phyloP scores from a whole-genome alignment of 495 filamentous ascomycete species.

The Friedmanniomyces endolithicus region DNA sequence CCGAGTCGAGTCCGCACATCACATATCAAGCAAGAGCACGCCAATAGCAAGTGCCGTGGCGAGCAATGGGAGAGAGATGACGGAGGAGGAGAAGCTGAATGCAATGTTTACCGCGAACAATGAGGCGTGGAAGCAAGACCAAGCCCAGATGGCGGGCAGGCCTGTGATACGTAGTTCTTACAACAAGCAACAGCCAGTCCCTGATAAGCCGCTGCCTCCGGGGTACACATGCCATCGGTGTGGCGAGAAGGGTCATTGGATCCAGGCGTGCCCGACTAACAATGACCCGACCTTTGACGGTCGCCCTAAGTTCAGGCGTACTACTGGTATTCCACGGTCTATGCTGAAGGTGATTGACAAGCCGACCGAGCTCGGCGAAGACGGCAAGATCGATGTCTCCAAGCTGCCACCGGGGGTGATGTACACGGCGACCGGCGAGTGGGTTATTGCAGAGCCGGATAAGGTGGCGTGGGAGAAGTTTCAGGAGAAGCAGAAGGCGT shows the following conservation, averaged over 20 bases:
- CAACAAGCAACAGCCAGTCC: constrained; percentile 56
- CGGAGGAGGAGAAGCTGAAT: constrained; percentile 40
- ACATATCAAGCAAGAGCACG: constrained; percentile 25
- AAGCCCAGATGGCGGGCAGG: constrained; percentile 33
- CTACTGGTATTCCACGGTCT: constrained; percentile 87
- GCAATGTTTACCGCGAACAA: constrained; percentile 10
- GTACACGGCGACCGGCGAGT: constrained; percentile 95
- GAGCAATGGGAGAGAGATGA: constrained; percentile 13
- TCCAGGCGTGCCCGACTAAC: constrained; percentile 92
- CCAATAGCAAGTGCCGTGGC: constrained; percentile 2
- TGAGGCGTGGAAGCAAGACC: constrained; percentile 16
- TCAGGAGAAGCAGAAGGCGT: constrained; percentile 80
- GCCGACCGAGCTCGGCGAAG: constrained; percentile 57
- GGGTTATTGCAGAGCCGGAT: constrained; percentile 87
- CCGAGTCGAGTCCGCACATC: constrained; percentile 52
- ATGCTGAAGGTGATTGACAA: constrained; percentile 92
- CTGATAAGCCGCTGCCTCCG: constrained; percentile 78
- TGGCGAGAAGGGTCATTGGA: constrained; percentile 97
- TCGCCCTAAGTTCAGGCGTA: constrained; percentile 79
- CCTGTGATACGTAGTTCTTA: constrained; percentile 43
- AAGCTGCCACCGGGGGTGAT: constrained; percentile 77
- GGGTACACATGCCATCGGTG: constrained; percentile 98
- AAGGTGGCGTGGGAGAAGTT: constrained; percentile 92
- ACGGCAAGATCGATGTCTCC: constrained; percentile 59
- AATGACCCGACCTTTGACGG: constrained; percentile 92